Evolutionary conservation across 768 basidiomycete species (phyloP).

Genomic region (Leccinum broughii): DNA sequence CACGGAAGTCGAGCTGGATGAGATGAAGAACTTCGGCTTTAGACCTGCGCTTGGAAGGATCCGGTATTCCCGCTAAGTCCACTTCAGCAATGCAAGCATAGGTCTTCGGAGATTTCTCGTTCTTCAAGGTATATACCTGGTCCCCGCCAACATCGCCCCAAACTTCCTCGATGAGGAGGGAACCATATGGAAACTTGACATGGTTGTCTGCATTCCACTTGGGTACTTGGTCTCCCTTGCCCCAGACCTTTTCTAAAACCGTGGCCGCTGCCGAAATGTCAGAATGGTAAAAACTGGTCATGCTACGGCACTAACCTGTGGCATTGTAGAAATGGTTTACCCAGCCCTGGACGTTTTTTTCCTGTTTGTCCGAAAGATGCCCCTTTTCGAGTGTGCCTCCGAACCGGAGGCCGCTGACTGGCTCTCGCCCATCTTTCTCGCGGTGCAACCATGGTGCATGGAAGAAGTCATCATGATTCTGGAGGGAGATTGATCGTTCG

Average conservation of each 20-base stretch:
- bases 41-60: neutral
- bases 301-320: neutral
- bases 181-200: neutral
- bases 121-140: neutral
- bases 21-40: neutral
- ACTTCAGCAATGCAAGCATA: neutral
- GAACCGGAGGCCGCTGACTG: neutral
- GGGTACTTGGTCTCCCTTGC: neutral
- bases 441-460: constrained; percentile 6
- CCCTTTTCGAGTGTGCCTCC: neutral
- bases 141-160: neutral
- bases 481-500: neutral
- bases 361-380: neutral
- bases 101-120: neutral
- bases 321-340: constrained; percentile 2
- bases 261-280: neutral
- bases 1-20: neutral
- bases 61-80: neutral
- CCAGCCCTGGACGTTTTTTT: neutral
- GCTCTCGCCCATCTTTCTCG: neutral
- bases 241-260: neutral
- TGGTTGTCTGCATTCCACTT: neutral
- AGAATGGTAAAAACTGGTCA: neutral
- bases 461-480: neutral
- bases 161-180: neutral